Conservation (phyloP, 257 asterid species). For the Rhazya stricta region DNA sequence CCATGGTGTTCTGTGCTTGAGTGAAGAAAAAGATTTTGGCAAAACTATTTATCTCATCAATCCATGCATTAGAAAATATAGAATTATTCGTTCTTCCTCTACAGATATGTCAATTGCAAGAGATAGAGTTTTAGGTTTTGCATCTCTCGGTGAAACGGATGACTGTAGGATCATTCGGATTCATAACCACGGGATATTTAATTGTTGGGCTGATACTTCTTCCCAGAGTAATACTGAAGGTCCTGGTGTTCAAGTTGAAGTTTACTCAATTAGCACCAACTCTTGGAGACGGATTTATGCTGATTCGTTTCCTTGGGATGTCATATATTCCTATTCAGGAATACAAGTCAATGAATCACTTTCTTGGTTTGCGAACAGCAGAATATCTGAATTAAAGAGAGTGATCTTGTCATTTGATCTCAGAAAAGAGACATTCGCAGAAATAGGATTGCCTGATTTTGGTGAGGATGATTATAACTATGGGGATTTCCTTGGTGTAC, state of each 20-base stretch:
- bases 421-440: not conserved
- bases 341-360: not conserved
- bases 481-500: not conserved
- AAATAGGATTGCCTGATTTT: not conserved
- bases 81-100: not conserved
- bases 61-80: not conserved
- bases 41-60: not conserved
- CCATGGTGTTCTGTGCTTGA: not conserved
- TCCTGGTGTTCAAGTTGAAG: too few species aligned
- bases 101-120: not conserved
- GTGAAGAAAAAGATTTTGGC: too few species aligned
- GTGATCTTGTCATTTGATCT: not conserved
- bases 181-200: not conserved
- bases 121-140: not conserved
- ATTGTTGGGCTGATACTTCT: too few species aligned
- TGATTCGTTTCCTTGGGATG: not conserved
- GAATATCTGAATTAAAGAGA: not conserved
- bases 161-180: slow-evolving; percentile 1
- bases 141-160: not conserved
- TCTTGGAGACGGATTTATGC: not conserved
- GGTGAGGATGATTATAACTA: not conserved
- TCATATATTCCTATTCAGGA: not conserved
- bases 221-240: too few species aligned
- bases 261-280: not conserved
- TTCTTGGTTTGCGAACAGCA: not conserved